A percentile compares a stretch with the other conserved stretches of the same genome.
These are phyloP conservation scores for Aureobasidium namibiae DNA, from an alignment of 2,329 filamentous ascomycete species.

Conservation along the genomic window DNA sequence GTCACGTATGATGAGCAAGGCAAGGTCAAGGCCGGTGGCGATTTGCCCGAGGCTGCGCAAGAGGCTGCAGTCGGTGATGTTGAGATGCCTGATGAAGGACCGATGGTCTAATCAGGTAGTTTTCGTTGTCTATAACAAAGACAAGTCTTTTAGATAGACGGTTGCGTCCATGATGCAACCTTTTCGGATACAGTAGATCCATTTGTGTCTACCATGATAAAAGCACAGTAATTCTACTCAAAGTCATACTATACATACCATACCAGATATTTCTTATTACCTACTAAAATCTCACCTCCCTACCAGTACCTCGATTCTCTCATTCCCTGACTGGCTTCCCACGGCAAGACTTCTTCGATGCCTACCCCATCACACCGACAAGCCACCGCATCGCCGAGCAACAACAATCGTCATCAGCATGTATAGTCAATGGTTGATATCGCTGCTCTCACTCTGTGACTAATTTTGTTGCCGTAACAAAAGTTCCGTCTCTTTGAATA, in stretches of 20 bases:
- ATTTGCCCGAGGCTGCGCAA: constrained; percentile 15
- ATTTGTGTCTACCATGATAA: neutral
- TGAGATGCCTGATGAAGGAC: constrained; percentile 6
- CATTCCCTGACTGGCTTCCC: too few relatives aligned
- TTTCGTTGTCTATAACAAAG: too few relatives aligned
- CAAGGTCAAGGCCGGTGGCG: constrained; percentile 26
- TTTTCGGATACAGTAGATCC: neutral
- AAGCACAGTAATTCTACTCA: neutral
- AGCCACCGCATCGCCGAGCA: neutral
- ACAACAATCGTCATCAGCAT: too few relatives aligned
- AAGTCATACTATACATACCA: too few relatives aligned
- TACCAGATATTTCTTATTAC: too few relatives aligned
- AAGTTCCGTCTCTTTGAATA: too few relatives aligned
- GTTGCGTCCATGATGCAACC: neutral
- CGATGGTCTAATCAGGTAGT: neutral
- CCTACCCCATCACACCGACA: neutral
- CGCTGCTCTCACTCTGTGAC: neutral
- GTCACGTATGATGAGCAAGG: constrained; percentile 48
- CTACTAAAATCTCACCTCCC: too few relatives aligned
- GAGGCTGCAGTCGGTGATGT: constrained; percentile 2
- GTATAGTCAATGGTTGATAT: too few relatives aligned
- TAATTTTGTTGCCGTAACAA: too few relatives aligned
- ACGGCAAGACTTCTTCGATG: too few relatives aligned
- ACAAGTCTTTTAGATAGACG: neutral
- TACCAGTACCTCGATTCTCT: too few relatives aligned